Conservation (phyloP, 2,329 filamentous ascomycete genomes). For the Chrysosporium queenslandicum region DNA sequence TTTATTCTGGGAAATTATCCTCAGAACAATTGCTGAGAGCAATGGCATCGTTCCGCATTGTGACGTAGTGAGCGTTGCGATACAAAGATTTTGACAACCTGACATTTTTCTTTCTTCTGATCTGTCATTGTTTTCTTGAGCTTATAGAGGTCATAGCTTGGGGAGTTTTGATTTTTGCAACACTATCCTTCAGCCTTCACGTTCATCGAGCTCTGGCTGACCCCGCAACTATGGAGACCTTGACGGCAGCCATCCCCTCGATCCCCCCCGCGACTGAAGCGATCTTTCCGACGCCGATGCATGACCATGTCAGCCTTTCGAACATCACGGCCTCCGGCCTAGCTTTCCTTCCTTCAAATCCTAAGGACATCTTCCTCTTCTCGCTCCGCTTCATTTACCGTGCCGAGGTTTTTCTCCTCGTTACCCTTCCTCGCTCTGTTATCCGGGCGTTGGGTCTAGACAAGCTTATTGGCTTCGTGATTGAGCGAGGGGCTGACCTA, state of each 20-base stretch:
- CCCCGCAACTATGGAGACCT: background rate
- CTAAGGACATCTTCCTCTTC: constrained; percentile 12
- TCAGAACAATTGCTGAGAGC: background rate
- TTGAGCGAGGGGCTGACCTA: constrained; percentile 9
- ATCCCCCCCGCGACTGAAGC: background rate
- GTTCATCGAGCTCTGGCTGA: background rate
- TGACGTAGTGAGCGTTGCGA: background rate
- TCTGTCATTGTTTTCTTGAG: background rate
- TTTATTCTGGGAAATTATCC: background rate
- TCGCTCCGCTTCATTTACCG: constrained; percentile 18
- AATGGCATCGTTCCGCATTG: background rate
- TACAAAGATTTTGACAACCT: background rate
- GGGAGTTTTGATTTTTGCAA: background rate
- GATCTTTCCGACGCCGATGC: background rate
- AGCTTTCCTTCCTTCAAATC: background rate
- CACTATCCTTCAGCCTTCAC: background rate
- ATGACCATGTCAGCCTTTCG: background rate
- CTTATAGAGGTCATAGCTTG: background rate
- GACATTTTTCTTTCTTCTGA: background rate
- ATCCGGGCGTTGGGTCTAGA: constrained; percentile 16
- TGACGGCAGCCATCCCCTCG: constrained; percentile 2
- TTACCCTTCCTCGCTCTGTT: constrained; percentile 14
- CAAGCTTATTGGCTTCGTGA: constrained; percentile 4
- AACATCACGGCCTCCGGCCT: background rate
- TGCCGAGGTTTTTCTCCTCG: constrained; percentile 17